These are phyloP conservation scores for Lipomyces orientalis DNA, from an alignment of 805 yeast genomes.

Conservation along the genomic window DNA sequence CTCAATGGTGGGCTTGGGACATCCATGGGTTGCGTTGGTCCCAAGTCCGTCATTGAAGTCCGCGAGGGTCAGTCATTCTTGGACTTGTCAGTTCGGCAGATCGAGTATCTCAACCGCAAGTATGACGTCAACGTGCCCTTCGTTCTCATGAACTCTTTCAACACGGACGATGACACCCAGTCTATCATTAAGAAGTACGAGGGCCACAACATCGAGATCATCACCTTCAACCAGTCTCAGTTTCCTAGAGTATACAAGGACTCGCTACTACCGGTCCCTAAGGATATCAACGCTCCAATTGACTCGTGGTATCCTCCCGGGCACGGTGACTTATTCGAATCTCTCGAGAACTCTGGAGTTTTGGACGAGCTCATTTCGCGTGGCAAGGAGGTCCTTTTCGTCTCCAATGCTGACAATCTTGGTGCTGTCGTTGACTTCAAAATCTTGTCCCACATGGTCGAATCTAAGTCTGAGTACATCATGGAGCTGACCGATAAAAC, in stretches of 20 bases:
- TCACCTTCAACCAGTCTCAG: conserved; percentile 96
- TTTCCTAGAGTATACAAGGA: conserved; percentile 96
- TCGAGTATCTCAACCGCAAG: conserved; percentile 81
- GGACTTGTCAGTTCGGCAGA: conserved; percentile 95
- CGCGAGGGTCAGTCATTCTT: conserved; percentile 97
- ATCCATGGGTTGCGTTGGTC: conserved; percentile 99
- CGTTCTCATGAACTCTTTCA: conserved; percentile 97
- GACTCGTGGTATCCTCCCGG: conserved; percentile 99
- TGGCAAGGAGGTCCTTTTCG: conserved; percentile 94
- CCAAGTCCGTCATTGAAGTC: conserved; percentile 96
- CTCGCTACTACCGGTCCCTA: conserved; percentile 94
- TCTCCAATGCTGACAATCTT: conserved; percentile 96
- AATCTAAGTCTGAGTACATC: conserved; percentile 88
- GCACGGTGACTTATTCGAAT: conserved; percentile 96
- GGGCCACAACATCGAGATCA: conserved; percentile 92
- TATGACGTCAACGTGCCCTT: conserved; percentile 94
- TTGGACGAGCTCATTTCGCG: conserved; percentile 85
- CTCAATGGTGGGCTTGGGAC: conserved; percentile 98
- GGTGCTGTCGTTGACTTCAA: conserved; percentile 97
- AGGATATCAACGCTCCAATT: conserved; percentile 68
- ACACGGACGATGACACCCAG: conserved; percentile 95
- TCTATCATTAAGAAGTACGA: conserved; percentile 94
- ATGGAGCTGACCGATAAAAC: conserved; percentile 99
- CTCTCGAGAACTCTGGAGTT: conserved; percentile 87
- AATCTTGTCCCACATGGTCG: conserved; percentile 90